Percentiles rank a stretch among this genome's conserved stretches.
Evolutionary conservation across 2,329 filamentous ascomycete species (phyloP).

Genomic region (Triangularia verruculosa): DNA sequence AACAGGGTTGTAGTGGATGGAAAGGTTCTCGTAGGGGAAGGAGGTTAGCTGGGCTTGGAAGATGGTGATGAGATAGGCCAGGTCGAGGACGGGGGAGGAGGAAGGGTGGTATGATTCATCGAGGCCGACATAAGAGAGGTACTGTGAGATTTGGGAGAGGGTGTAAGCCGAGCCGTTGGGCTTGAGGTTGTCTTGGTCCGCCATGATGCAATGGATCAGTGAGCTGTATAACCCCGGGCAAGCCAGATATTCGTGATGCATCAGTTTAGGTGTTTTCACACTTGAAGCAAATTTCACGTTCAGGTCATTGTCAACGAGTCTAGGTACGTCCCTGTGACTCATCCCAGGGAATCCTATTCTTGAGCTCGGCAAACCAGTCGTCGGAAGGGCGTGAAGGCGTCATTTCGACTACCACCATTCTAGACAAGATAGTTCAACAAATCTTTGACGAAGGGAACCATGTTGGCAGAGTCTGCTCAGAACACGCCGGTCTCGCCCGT

Average conservation of each 20-base stretch:
- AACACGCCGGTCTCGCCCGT: too few species aligned
- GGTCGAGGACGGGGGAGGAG: slow-evolving; percentile 25
- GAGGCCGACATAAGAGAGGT: slow-evolving; percentile 27
- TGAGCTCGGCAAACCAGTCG: slow-evolving; percentile 2
- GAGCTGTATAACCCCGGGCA: too few species aligned
- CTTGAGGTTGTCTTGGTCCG: not conserved
- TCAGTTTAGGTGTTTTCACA: not conserved
- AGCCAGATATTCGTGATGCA: not conserved
- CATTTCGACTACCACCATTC: slow-evolving; percentile 5
- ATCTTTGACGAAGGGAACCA: not conserved
- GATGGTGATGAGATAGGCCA: slow-evolving; percentile 34
- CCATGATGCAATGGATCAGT: not conserved
- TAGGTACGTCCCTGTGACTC: slow-evolving; percentile 10
- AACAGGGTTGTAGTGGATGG: slow-evolving; percentile 47
- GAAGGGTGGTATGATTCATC: slow-evolving; percentile 23
- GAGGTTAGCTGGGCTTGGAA: slow-evolving; percentile 44
- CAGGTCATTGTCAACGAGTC: not conserved
- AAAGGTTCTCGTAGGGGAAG: slow-evolving; percentile 56
- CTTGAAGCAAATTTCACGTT: not conserved
- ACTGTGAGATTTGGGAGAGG: slow-evolving; percentile 22
- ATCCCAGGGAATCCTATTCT: not conserved
- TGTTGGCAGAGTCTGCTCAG: too few species aligned
- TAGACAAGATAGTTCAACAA: not conserved
- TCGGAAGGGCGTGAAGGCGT: slow-evolving; percentile 16
- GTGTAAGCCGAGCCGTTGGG: slow-evolving; percentile 21